Conservation (phyloP, 1,284 basidiomycete species). For the Fistulinella cinereoalba region DNA sequence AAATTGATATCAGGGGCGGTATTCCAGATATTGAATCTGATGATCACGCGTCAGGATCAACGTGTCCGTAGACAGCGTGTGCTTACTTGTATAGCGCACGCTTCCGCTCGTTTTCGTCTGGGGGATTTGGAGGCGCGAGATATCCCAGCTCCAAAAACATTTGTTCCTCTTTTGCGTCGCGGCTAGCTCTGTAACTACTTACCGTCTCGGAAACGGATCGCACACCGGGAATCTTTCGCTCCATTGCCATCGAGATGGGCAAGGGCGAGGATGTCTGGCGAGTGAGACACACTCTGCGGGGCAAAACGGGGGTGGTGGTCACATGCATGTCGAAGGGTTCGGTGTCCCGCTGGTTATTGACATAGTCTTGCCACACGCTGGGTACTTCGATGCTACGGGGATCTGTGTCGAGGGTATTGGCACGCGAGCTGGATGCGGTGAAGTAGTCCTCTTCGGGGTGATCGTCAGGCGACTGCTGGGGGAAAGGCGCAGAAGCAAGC, state of each 20-base stretch:
- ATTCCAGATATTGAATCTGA: slow-evolving; percentile 83
- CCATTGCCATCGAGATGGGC: slow-evolving; percentile 42
- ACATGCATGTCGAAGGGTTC: slow-evolving; percentile 25
- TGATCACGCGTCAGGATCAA: slow-evolving; percentile 9
- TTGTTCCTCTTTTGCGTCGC: slow-evolving; percentile 62
- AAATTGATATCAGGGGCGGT: slow-evolving; percentile 86
- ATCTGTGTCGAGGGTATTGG: slow-evolving; percentile 22
- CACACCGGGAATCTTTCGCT: slow-evolving; percentile 39
- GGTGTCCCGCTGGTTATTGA: slow-evolving; percentile 24
- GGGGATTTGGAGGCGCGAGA: slow-evolving; percentile 76
- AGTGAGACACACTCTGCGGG: slow-evolving; percentile 51
- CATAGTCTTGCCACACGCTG: slow-evolving; percentile 28
- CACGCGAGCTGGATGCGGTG: slow-evolving; percentile 26
- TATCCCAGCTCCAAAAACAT: slow-evolving; percentile 63
- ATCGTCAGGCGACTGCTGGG: slow-evolving; percentile 27
- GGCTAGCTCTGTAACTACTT: slow-evolving; percentile 37
- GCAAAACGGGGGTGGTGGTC: slow-evolving; percentile 41
- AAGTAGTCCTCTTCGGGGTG: slow-evolving; percentile 34
- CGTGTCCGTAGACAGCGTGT: not conserved
- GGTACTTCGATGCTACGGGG: slow-evolving; percentile 17
- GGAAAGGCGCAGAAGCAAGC: slow-evolving; percentile 18
- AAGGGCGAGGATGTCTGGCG: slow-evolving; percentile 62
- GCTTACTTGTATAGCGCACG: slow-evolving; percentile 77
- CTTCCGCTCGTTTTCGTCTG: slow-evolving; percentile 75
- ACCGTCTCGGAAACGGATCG: slow-evolving; percentile 38